Base-by-base conservation (phyloP, 1,139 yeast species). In the Kodamaea suecica region DNA sequence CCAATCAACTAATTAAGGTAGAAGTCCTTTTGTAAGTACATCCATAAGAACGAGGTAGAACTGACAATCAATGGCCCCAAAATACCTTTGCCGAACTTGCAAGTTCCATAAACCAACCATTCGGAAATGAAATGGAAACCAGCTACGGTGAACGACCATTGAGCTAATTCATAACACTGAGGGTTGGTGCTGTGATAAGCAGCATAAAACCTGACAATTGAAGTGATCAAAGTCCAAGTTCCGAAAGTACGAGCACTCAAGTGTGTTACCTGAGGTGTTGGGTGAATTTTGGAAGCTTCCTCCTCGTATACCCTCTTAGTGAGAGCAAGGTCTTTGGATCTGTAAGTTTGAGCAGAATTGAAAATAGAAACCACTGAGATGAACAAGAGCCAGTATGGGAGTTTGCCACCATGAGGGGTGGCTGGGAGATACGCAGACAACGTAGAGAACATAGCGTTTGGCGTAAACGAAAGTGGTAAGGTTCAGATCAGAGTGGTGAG, bases 181-280 rank as follows among this genome's bases (percentile, higher is more conserved):
- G 79, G 78, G 49, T 81, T 78, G 39, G 66, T 63, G 11, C 60
- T 55, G 43, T 85, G 65, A 55, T 84, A 69, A 5, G 98, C 95
- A 31, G 95, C 96, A 55, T 85, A 88, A 46, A 82, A 72, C 55
- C 98, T 78, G 33, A 92, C 80, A 29, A 92, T 70, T 2, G 95
- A 78, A 1, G 97, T 82, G 47, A 90, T 73, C 35, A 90, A 68
- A 0, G 98, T 92, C 98, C 98, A 92, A 1, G 98, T 92, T 20
- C 98, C 98, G 59, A 92, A 92, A 0, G 98, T 92, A 51, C 98
- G 76, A 7, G 97, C 95, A 48, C 95, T 80, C 48, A 92, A 70
- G 5, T 73, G 67, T 0, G 96, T 86, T 13, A 90, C 70, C 39
- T 69, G 57, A 8, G 50, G 48, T 12, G 41, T 37, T 9, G 39